Percentiles rank a stretch among this genome's conserved stretches.
Evolutionary conservation across 768 basidiomycete species (phyloP).

Genomic region (Boletus edulis): DNA sequence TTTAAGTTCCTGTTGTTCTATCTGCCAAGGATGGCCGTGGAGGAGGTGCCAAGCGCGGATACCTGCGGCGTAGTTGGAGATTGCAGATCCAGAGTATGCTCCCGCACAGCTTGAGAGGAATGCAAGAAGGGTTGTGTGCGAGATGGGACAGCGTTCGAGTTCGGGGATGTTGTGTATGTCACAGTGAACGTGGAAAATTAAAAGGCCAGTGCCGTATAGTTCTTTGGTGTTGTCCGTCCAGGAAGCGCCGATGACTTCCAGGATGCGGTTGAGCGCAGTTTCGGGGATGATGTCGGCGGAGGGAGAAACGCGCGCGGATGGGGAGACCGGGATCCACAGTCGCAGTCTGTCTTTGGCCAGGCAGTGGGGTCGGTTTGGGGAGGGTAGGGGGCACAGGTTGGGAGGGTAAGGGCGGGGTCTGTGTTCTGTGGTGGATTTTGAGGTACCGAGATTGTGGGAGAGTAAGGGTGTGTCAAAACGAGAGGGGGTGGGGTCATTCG

Average conservation of each 20-base stretch:
- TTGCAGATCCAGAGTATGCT: neutral
- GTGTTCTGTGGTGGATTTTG: too few relatives aligned
- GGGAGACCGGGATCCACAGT: neutral
- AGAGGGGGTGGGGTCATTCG: too few relatives aligned
- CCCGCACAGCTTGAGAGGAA: neutral
- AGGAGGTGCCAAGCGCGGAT: slow-evolving; percentile 2
- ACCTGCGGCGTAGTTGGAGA: neutral
- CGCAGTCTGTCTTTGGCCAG: too few relatives aligned
- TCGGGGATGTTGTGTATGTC: slow-evolving; percentile 3
- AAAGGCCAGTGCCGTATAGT: neutral
- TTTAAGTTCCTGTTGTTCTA: neutral
- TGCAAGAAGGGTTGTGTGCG: rapidly evolving
- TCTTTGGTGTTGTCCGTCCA: neutral
- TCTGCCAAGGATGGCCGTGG: neutral
- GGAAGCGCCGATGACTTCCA: neutral
- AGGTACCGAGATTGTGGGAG: too few relatives aligned
- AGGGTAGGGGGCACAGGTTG: too few relatives aligned
- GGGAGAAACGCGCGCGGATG: too few relatives aligned
- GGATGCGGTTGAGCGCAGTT: neutral
- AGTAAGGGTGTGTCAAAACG: too few relatives aligned
- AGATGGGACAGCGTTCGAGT: neutral
- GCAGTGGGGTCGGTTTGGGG: too few relatives aligned
- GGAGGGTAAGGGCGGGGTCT: too few relatives aligned
- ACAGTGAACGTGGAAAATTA: neutral
- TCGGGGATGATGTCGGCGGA: neutral